Conservation (phyloP, 2,329 filamentous ascomycete genomes). For the Bipolaris bicolor region DNA sequence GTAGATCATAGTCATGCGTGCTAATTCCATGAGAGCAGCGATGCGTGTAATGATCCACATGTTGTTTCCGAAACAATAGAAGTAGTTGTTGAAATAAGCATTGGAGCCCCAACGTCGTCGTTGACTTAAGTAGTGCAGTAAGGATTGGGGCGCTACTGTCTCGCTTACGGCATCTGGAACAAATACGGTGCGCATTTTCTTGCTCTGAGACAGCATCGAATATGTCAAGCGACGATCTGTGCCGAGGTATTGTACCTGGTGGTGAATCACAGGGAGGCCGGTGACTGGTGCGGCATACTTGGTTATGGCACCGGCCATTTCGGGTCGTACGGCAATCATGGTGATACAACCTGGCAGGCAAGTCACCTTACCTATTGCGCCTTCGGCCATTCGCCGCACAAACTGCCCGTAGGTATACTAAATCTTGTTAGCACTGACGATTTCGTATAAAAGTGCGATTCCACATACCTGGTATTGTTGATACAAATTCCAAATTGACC, state of each 20-base stretch:
- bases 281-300: conserved; percentile 1
- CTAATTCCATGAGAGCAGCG: conserved; percentile 1
- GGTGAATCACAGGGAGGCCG: conserved; percentile 1
- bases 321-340: conserved; percentile 3
- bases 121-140: conserved; percentile 3
- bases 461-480: conserved; percentile 2
- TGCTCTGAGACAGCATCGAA: conserved; percentile 4
- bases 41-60: conserved; percentile 4
- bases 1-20: conserved; percentile 1
- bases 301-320: conserved; percentile 2
- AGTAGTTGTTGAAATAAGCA: conserved; percentile 6
- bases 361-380: background rate
- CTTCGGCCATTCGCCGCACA: conserved; percentile 2
- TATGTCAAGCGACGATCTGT: conserved; percentile 4
- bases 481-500: conserved; percentile 2
- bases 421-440: background rate
- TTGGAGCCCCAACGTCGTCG: conserved; percentile 6
- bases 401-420: conserved; percentile 3
- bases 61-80: conserved; percentile 3
- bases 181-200: conserved; percentile 4
- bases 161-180: conserved; percentile 1
- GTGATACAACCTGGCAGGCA: conserved; percentile 5
- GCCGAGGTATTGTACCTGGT: conserved; percentile 5
- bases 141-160: background rate
- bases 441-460: background rate